These are phyloP conservation scores for Coemansia sp. DNA, from an alignment of 192 early-diverging fungal genomes.

Conservation along the genomic window DNA sequence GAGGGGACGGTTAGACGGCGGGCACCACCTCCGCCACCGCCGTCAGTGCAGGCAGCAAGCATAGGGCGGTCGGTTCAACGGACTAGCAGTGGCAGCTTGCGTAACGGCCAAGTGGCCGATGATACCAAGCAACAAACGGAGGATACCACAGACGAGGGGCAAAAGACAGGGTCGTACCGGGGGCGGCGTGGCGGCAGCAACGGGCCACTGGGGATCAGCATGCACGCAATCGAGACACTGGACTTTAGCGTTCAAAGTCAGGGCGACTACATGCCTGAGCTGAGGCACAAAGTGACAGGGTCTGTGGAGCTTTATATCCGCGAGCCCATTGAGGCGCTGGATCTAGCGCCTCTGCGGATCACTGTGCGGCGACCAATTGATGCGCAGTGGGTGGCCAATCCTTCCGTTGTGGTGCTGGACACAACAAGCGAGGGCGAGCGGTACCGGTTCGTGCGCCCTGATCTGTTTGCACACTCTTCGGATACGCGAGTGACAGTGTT, in stretches of 20 bases:
- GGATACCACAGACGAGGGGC: neutral
- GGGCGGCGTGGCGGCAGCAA: neutral
- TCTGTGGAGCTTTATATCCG: slow-evolving; percentile 34
- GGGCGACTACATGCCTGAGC: neutral
- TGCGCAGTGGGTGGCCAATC: slow-evolving; percentile 44
- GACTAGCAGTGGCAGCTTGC: slow-evolving; percentile 9
- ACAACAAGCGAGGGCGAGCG: slow-evolving; percentile 34
- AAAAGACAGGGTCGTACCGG: neutral
- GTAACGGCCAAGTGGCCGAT: neutral
- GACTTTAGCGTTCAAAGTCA: slow-evolving; percentile 16
- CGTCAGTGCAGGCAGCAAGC: slow-evolving; percentile 4
- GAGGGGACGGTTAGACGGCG: slow-evolving; percentile 41
- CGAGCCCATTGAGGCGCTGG: slow-evolving; percentile 29
- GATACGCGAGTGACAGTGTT: slow-evolving; percentile 37
- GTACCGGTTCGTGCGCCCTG: slow-evolving; percentile 53
- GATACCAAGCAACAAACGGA: neutral
- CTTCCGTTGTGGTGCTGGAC: slow-evolving; percentile 40
- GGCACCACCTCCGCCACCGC: slow-evolving; percentile 45
- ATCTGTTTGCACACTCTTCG: slow-evolving; percentile 37
- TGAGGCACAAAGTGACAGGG: slow-evolving; percentile 28
- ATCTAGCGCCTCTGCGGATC: slow-evolving; percentile 50
- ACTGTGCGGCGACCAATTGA: slow-evolving; percentile 20
- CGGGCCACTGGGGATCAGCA: slow-evolving; percentile 25
- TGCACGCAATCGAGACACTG: slow-evolving; percentile 37
- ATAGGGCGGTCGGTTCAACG: slow-evolving; percentile 18